Conservation (phyloP, 108 stramenopile species). For the Chaetoceros muelleri region DNA sequence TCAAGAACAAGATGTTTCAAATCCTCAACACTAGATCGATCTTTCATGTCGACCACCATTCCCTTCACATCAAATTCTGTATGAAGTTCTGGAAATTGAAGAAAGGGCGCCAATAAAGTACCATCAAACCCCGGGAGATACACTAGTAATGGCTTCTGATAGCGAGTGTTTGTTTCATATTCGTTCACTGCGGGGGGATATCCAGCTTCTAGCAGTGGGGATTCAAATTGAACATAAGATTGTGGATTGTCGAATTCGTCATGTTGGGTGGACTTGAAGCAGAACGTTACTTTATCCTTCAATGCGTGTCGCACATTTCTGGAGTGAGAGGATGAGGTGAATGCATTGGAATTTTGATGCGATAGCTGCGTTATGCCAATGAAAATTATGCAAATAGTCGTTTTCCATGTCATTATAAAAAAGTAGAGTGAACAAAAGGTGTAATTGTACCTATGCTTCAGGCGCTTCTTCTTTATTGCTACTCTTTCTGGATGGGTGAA, state of each 20-base stretch:
- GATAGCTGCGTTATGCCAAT: too few species aligned
- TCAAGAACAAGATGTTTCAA: constrained; percentile 39
- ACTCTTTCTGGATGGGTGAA: too few species aligned
- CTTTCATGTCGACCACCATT: constrained; percentile 47
- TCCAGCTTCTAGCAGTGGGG: constrained; percentile 68
- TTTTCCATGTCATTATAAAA: too few species aligned
- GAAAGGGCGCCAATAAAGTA: constrained; percentile 60
- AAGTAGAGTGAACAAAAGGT: too few species aligned
- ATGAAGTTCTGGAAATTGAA: constrained; percentile 70
- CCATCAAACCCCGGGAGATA: constrained; percentile 88
- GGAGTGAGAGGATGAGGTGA: too few species aligned
- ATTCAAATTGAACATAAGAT: constrained; percentile 33
- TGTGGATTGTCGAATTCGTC: constrained; percentile 1
- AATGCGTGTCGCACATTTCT: too few species aligned
- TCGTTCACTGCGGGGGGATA: constrained; percentile 64
- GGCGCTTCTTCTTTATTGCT: too few species aligned
- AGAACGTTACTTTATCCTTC: too few species aligned
- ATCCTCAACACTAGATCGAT: constrained; percentile 73
- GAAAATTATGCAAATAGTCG: too few species aligned
- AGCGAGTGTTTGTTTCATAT: constrained; percentile 13
- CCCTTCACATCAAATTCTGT: constrained; percentile 74
- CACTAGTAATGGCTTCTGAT: constrained; percentile 60
- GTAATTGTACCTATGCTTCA: too few species aligned
- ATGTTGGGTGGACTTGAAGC: background rate
- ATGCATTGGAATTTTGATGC: too few species aligned